Base-by-base conservation (phyloP, 2,329 filamentous ascomycete species). In the Penicillium sp. region DNA sequence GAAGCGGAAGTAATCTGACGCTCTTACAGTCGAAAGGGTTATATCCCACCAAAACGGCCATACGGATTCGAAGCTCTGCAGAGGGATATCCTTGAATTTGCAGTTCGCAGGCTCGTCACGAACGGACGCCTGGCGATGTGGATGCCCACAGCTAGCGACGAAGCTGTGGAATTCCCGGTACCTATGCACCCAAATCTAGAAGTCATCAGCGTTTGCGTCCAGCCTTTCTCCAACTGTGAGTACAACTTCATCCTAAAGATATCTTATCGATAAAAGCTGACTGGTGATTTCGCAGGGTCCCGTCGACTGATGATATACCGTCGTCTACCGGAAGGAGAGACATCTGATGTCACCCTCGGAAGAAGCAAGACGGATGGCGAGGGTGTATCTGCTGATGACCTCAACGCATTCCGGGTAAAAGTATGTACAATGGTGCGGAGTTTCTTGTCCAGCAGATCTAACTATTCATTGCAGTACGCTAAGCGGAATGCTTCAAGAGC, bases 61-160 rank as follows among this genome's bases (percentile, higher is more conserved):
- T 99, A 99, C 75, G 91, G 91, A 66, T 98, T 99, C 73, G 82
- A 90, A 40, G 89, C 91, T 6, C 92, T 99, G 86, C 83, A 97
- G 19, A 88, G 92, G 69, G 92, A 98, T 73, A 92, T 99, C 54
- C 83, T 98, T 6, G 83, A 87, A 19, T 98, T 99, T 70, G 88
- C 92, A 5, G 84, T 87, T 0, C 81, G 85, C 13, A 91, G 88
- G 1, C 81, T 99, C 0, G 90, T 96, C 7, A 87, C 91, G 54
- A 78, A 86, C 62, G 95, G 92, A 0, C 83, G 95, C 31, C 75
- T 99, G 10, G 91, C 90, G 7, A 96, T 99, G 81, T 99, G 95
- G 95, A 96, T 98, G 91, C 95, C 95, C 0, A 96, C 92, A 0
- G 89, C 92, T 31, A 92, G 91, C 70, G 88, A 90, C 60, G 85